Evolutionary conservation across 176 grass and related monocot species (phyloP).

Genomic region (Urochloa ruziziensis): DNA sequence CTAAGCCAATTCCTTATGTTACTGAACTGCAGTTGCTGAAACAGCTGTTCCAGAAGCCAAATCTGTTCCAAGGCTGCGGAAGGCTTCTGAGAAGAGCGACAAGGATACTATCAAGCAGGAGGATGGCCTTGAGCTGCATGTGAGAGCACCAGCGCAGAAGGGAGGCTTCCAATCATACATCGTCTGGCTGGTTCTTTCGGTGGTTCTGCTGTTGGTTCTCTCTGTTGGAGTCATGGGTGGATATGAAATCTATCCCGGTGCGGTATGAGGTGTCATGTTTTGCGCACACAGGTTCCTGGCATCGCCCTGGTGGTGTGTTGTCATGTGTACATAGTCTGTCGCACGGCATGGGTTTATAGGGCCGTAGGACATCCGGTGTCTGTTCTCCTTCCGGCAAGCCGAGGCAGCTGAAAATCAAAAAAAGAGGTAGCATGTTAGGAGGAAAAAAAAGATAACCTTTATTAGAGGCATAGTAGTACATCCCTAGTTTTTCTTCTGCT

Average conservation of each 20-base stretch:
- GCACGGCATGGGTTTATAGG: neutral
- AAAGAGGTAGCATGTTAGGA: slow-evolving; percentile 22
- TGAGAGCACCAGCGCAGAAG: slow-evolving; percentile 23
- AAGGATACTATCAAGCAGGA: slow-evolving; percentile 29
- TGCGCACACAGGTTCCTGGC: neutral
- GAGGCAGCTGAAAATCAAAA: slow-evolving; percentile 21
- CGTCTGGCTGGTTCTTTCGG: slow-evolving; percentile 46
- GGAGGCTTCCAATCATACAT: slow-evolving; percentile 21
- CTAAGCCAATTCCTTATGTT: neutral
- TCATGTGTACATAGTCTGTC: slow-evolving; percentile 32
- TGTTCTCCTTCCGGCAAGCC: neutral
- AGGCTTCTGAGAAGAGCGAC: slow-evolving; percentile 18
- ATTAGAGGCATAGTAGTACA: slow-evolving; percentile 27
- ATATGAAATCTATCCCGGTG: neutral
- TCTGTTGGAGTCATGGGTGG: slow-evolving; percentile 45
- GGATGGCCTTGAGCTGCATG: neutral
- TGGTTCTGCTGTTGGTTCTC: slow-evolving; percentile 40
- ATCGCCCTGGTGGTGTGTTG: neutral
- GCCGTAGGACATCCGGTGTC: slow-evolving; percentile 5
- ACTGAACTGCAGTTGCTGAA: slow-evolving; percentile 26
- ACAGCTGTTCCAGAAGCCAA: slow-evolving; percentile 33
- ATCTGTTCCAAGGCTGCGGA: slow-evolving; percentile 42
- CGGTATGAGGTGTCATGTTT: neutral
- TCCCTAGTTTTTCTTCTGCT: slow-evolving; percentile 25
- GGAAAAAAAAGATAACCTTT: neutral